These are phyloP conservation scores for Insectozyma bohioensis DNA, from an alignment of 1,139 yeast species.

Conservation along the genomic window DNA sequence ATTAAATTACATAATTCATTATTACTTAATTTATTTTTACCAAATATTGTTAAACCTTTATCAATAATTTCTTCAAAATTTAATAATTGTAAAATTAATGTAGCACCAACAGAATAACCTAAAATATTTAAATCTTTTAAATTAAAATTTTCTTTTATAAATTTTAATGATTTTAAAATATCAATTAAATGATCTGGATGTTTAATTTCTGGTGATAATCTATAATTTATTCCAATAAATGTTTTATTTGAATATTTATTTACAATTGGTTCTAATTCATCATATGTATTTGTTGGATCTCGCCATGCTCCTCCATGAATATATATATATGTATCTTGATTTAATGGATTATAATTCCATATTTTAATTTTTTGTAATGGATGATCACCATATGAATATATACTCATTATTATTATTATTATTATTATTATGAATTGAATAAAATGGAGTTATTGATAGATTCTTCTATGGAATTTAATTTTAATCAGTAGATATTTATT, in stretches of 20 bases:
- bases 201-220: slow-evolving; percentile 60
- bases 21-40: not conserved
- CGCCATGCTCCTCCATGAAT: slow-evolving; percentile 94
- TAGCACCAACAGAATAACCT: slow-evolving; percentile 88
- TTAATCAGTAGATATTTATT: too few relatives aligned
- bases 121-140: slow-evolving; percentile 30
- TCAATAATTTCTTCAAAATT: slow-evolving; percentile 22
- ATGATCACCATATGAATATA: slow-evolving; percentile 23
- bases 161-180: slow-evolving; percentile 44
- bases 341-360: slow-evolving; percentile 16
- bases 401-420: too few relatives aligned
- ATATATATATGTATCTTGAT: slow-evolving; percentile 37
- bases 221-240: slow-evolving; percentile 57
- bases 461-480: too few relatives aligned
- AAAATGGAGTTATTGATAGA: too few relatives aligned
- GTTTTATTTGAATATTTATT: slow-evolving; percentile 15
- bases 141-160: slow-evolving; percentile 21
- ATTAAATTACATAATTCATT: slow-evolving; percentile 4
- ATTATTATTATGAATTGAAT: too few relatives aligned
- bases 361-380: slow-evolving; percentile 24
- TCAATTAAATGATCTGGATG: slow-evolving; percentile 71
- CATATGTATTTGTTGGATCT: slow-evolving; percentile 59
- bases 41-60: slow-evolving; percentile 14
- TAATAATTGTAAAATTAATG: slow-evolving; percentile 59
- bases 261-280: slow-evolving; percentile 51